Percentiles rank a stretch among this genome's conserved stretches.
phyloP scores from a whole-genome alignment of 2,329 filamentous ascomycete species.

The Mycosphaerella sp. region DNA sequence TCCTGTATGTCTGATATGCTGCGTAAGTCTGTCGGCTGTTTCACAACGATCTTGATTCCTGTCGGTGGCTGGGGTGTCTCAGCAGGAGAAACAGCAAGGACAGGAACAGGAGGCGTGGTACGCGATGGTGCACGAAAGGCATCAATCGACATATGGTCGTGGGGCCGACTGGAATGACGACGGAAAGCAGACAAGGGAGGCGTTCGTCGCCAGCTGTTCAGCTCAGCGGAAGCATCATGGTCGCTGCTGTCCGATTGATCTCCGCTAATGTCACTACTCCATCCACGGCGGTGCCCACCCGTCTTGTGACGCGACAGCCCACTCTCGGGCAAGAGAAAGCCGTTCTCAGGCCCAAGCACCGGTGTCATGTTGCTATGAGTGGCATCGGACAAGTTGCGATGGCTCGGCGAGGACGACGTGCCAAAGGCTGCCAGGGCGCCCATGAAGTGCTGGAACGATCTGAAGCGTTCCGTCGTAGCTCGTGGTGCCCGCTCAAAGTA shows the following conservation, averaged over 20 bases:
- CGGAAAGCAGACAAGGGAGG: conserved; percentile 17
- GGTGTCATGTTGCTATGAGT: conserved; percentile 25
- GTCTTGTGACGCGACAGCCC: conserved; percentile 20
- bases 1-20: conserved; percentile 17
- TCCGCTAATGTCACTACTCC: conserved; percentile 32
- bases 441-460: conserved; percentile 29
- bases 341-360: conserved; percentile 17
- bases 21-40: conserved; percentile 17
- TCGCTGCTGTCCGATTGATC: conserved; percentile 33
- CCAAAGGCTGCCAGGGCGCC: conserved; percentile 27
- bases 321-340: conserved; percentile 23
- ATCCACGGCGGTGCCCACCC: conserved; percentile 25
- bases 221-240: conserved; percentile 18
- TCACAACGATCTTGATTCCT: conserved; percentile 20
- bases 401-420: conserved; percentile 17
- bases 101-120: background rate
- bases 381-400: conserved; percentile 22
- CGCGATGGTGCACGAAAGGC: background rate
- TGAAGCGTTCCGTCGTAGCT: conserved; percentile 29
- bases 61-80: background rate
- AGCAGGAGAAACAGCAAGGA: background rate
- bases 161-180: conserved; percentile 8
- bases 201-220: conserved; percentile 11
- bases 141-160: conserved; percentile 4
- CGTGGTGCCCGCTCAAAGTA: conserved; percentile 31